Base-by-base conservation (phyloP, 306 rosid species). In the Dalbergia cochinchinensis region DNA sequence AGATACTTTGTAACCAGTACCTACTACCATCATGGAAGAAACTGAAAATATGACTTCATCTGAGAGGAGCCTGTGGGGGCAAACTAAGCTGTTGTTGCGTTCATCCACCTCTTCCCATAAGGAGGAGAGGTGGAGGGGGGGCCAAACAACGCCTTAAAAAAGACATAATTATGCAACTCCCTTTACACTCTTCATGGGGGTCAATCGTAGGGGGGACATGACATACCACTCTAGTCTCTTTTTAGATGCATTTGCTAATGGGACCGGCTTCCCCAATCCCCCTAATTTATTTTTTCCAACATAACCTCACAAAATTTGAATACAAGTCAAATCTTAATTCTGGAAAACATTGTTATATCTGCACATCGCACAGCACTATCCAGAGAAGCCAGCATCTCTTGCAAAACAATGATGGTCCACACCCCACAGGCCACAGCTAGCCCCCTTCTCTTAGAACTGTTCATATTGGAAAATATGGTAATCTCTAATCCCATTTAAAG, bases 181-280 rank as follows among this genome's bases (percentile, higher is more conserved):
- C 83, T 86, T 92, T 79, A 84, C 87, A 70, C 86, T 90, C 88
- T 87, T 86, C 92, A 85, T 85, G 85, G 86, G 87, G 89, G 72
- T 88, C 85, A 88, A 90, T 85, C 60, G n/a, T 1, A 18, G 73
- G 83, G 88, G 91, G 81, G 94, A 87, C 92, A 92, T 78, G 85
- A 77, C 91, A 88, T 80, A 74, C 86, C 88, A 78, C 91, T 64
- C 85, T 79, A 85, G 80, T 83, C 80, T 83, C 89, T 79, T 83
- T 92, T 87, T 88, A 92, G 91, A 80, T 88, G 91, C 88, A 85
- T 92, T 92, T 89, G 86, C 85, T 73, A 85, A 80, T 87, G 91
- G 91, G 86, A 74, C 88, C 95, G 76, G 58, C 45, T 75, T 67
- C 74, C 76, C 61, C 9, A 59, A 50, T 37, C 83, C 51, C 69